Percentiles rank a stretch among this genome's conserved stretches.
These are phyloP conservation scores for Thinopyrum elongatum DNA, from an alignment of 176 grass and related monocot species.

Conservation along the genomic window DNA sequence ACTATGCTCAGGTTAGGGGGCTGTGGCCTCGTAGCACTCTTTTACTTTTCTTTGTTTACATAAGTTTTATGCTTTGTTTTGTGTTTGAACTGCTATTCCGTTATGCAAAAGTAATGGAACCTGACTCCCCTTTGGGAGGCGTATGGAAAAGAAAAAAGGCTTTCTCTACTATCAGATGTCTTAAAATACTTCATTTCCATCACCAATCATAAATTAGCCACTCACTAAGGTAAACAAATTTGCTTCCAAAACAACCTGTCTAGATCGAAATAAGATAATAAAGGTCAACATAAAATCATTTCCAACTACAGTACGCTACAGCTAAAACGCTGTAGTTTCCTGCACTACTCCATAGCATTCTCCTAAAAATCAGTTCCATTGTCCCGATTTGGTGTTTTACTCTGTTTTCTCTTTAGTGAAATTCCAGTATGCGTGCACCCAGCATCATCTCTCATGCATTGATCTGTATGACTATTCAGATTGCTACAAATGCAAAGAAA, in stretches of 20 bases:
- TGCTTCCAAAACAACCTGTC: background rate
- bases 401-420: background rate
- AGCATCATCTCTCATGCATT: background rate
- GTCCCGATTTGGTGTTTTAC: slow-evolving; percentile 1
- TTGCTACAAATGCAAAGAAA: background rate
- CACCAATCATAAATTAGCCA: background rate
- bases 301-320: background rate
- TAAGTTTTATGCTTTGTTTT: no score
- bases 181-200: background rate
- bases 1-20: no score
- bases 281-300: background rate
- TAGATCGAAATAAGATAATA: background rate
- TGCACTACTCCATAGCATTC: background rate
- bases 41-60: no score
- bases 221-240: background rate
- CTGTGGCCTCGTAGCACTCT: no score
- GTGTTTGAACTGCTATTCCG: no score
- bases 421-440: background rate
- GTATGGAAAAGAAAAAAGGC: background rate
- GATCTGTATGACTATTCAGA: background rate
- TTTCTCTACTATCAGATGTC: background rate
- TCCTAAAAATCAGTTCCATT: background rate
- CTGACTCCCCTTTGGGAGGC: no score
- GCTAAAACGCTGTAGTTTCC: background rate
- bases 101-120: no score